Evolutionary conservation across 2,329 filamentous ascomycete genomes (phyloP), one percentile per base, ranked within the genome.

Genomic region (Fusarium luffae): DNA sequence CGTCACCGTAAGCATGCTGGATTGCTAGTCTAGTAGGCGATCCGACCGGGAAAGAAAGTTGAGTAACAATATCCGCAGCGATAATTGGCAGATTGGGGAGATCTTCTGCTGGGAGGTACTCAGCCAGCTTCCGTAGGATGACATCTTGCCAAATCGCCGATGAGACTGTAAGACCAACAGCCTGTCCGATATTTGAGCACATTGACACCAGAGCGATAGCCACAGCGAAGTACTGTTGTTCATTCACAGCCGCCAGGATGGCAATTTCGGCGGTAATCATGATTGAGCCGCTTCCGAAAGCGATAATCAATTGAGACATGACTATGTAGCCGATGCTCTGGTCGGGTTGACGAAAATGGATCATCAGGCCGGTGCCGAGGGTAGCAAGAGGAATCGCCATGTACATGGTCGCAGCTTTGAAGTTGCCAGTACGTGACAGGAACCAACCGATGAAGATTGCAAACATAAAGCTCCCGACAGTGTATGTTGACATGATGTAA

Each of bases 21-120:
- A 71, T 71, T 5, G 68, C 68, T 5, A 54, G 7, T 6, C 68
- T 52, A 1, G 68, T 50, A 10, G 64, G 55, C 0, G 68, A 51
- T 3, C 68, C 68, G 7, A 66, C 23, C 2, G 68, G 68, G 25
- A 54, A 70, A 1, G 55, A 54, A 4, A 70, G 56, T 14, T 70
- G 68, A 1, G 51, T 60, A 2, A 63, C 49, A 7, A 71, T n/a
- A 0, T 60, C 37, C 4, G 37, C 41, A 4, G 50, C 79, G 44
- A 85, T 82, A 3, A 86, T 85, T 16, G 87, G 74, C 3, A 80
- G 76, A 4, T 75, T 71, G 18, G 71, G 64, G 11, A 73, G 72
- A 18, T 69, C 67, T 2, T 72, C 66, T 2, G 75, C 77, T 0
- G 83, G 83, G 0, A 85, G 79, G 18, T 74, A 70, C 19, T 76